Evolutionary conservation across 768 basidiomycete species (phyloP), one percentile per base, ranked within the genome.

Genomic region (Dacryopinax primogenitus): DNA sequence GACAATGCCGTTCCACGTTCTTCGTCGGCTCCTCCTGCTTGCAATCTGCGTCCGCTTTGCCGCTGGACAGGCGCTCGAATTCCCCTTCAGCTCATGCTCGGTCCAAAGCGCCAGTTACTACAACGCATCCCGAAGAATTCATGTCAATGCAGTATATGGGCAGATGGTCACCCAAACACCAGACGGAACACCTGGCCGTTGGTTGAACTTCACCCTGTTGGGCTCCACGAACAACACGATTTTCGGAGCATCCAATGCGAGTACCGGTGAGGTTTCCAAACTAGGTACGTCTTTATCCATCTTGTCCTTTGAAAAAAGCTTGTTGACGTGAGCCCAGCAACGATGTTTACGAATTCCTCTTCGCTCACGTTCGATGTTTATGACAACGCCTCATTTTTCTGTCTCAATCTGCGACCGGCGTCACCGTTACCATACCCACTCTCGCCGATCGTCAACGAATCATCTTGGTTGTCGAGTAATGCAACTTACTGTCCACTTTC

Each of bases 311-410:
- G 18, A 18, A n/a, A n/a, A n/a, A 18, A 15, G 18, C 18, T 18
- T 18, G 23, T 23, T 44, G 4, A 58, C 21, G 26, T 9, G 32
- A 11, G 32, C 30, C 9, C 63, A 87, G 91, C 92, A 18, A 96
- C 92, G 7, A 81, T 96, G 41, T 94, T 95, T 77, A 87, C 86
- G 45, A 84, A 88, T 11, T 86, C 90, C 1, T 81, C 83, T 64
- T 82, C 92, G 23, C 82, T 94, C 62, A 92, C 92, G 1, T 83
- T 94, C 69, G 81, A 80, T 67, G 82, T 87, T 67, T 87, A 82
- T 75, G 80, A 79, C 58, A 86, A 87, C 68, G 83, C 82, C 67
- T 83, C 86, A 1, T 90, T 82, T 72, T 78, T 97, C 67, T 98
- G 95, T 74, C 73, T 81, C 28, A 80, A 84, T n/a, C 77, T 97